Base-by-base conservation (phyloP, 306 rosid genomes). In the Bauhinia variegata region DNA sequence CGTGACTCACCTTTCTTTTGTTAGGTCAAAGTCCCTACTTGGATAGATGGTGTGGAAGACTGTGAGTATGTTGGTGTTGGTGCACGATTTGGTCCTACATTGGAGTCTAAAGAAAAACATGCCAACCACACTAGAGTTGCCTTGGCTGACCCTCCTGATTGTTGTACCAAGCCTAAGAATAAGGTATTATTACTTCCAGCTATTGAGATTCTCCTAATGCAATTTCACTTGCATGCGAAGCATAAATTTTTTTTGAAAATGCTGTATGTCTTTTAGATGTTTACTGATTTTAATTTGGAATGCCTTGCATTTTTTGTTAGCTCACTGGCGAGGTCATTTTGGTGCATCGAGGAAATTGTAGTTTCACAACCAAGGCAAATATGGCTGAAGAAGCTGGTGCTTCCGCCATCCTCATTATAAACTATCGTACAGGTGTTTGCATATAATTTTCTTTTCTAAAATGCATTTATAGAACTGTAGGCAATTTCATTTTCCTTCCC, bases 101-200 rank as follows among this genome's bases (percentile, higher is more conserved):
- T 93, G 83, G 98, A 89, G 71, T 89, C 97, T 3, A 86, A 90
- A 86, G 92, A 88, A 78, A 89, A 80, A 62, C 95, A 19, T 75
- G 98, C 97, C 47, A 93, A 78, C 76, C 86, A 78, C 77, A 93
- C 89, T 16, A 83, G 70, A 82, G 95, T 93, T 72, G 91, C 84
- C 63, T 84, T 93, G 48, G 98, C 97, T 1, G 95, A 93, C 61
- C 98, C 97, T 70, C 97, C 97, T 72, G 95, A 93, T 69, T 93
- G 88, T 83, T 93, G 98, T 71, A 79, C 74, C 73, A 36, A 8
- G 43, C 95, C 72, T 8, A 81, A 86, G 75, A 83, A 78, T 53
- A 86, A 83, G 84, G 98, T 89, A 81, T 63, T 63, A 64, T 74
- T 13, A 15, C 17, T 63, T 41, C 57, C 18, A 57, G 64, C 52